phyloP scores from a whole-genome alignment of 495 filamentous ascomycete genomes.

The Hypomontagnella monticulosa region DNA sequence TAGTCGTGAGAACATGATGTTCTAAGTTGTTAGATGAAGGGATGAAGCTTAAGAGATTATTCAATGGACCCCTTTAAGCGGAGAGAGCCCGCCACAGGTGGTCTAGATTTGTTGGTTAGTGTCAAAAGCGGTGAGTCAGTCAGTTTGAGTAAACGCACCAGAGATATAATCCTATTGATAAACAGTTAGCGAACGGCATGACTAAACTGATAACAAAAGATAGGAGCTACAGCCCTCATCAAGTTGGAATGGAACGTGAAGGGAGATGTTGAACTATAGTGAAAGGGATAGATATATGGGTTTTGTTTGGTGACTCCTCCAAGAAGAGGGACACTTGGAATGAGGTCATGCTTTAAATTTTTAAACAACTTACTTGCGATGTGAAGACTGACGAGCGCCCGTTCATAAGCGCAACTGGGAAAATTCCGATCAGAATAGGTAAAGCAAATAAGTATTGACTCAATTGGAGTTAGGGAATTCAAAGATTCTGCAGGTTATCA shows the following conservation, averaged over 20 bases:
- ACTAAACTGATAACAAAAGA: slow-evolving; percentile 24
- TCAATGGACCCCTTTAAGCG: slow-evolving; percentile 50
- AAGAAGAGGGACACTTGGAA: slow-evolving; percentile 24
- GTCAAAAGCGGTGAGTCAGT: slow-evolving; percentile 57
- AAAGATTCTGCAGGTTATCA: not conserved
- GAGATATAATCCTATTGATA: slow-evolving; percentile 87
- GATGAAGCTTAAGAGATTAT: slow-evolving; percentile 39
- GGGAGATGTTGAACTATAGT: slow-evolving; percentile 6
- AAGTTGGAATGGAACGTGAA: slow-evolving; percentile 13
- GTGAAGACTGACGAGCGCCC: slow-evolving; percentile 92
- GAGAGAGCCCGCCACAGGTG: slow-evolving; percentile 94
- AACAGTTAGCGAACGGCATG: slow-evolving; percentile 47
- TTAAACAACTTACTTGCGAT: slow-evolving; percentile 80
- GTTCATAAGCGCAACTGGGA: slow-evolving; percentile 83
- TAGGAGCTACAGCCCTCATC: not conserved
- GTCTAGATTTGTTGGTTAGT: slow-evolving; percentile 66
- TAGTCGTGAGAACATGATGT: slow-evolving; percentile 76
- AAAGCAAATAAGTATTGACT: not conserved
- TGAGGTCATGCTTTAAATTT: slow-evolving; percentile 34
- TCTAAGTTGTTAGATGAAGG: slow-evolving; percentile 33
- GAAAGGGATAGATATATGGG: slow-evolving; percentile 11
- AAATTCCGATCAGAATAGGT: slow-evolving; percentile 40
- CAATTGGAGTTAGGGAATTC: slow-evolving; percentile 7
- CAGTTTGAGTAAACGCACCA: slow-evolving; percentile 63
- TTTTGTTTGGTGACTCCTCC: not conserved